Evolutionary conservation across 352 stramenopile species (phyloP).

Genomic region (Phytopythium aichiense): DNA sequence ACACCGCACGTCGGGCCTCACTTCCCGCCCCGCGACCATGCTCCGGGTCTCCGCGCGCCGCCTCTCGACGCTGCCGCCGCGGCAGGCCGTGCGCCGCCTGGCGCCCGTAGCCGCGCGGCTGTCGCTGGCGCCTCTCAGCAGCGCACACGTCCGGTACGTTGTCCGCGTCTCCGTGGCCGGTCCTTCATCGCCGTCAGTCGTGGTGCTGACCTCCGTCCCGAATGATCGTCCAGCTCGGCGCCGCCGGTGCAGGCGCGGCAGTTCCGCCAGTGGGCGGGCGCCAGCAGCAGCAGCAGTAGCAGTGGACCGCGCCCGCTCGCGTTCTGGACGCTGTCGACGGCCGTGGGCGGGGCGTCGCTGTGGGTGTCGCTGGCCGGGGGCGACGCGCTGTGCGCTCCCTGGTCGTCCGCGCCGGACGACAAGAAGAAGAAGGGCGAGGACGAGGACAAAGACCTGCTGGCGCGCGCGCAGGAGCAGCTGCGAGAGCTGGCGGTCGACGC

Average conservation of each 20-base stretch:
- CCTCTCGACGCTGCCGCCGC: neutral
- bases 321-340: slow-evolving; percentile 3
- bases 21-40: neutral
- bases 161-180: neutral
- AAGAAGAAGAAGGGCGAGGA: slow-evolving; percentile 22
- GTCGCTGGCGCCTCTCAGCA: neutral
- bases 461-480: slow-evolving; percentile 60
- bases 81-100: neutral
- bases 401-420: slow-evolving; percentile 17
- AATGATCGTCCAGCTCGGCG: neutral
- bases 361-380: slow-evolving; percentile 2
- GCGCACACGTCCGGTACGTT: neutral
- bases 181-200: too few species aligned
- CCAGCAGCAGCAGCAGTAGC: too few species aligned
- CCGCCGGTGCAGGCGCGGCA: neutral
- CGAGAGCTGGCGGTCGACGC: slow-evolving; percentile 34
- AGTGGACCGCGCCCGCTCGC: neutral
- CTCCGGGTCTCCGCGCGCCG: slow-evolving; percentile 1
- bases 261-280: neutral
- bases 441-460: slow-evolving; percentile 40
- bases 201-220: too few species aligned
- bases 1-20: neutral
- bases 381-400: slow-evolving; percentile 15
- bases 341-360: neutral
- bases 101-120: neutral